Conservation (phyloP, 306 rosid genomes). For the Pterocarpus santalinus region DNA sequence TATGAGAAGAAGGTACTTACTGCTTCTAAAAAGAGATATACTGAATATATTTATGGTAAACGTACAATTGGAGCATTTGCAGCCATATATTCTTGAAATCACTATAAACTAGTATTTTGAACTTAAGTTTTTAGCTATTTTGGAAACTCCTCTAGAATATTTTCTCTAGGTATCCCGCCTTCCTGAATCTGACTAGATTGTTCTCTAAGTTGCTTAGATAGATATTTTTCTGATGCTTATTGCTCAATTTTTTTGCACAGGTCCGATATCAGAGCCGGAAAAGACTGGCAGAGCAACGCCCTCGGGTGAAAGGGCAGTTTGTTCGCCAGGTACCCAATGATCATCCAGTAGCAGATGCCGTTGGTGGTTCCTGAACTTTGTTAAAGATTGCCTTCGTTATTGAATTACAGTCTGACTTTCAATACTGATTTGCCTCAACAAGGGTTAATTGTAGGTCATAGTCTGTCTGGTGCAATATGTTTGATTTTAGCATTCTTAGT, state of each 20-base stretch:
- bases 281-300: constrained; percentile 80
- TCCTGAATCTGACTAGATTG: constrained; percentile 9
- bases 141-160: constrained; percentile 4
- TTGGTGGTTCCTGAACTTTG: constrained; percentile 53
- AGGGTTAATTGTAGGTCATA: constrained; percentile 40
- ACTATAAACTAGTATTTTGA: constrained; percentile 16
- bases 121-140: constrained; percentile 7
- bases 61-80: not conserved
- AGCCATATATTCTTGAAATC: constrained; percentile 26
- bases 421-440: constrained; percentile 15
- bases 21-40: constrained; percentile 6
- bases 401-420: constrained; percentile 40
- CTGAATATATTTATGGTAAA: constrained; percentile 9
- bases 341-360: constrained; percentile 43
- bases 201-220: constrained; percentile 8
- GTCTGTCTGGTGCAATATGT: constrained; percentile 45
- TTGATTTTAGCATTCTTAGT: constrained; percentile 34
- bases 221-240: constrained; percentile 15
- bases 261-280: constrained; percentile 83
- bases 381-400: constrained; percentile 23
- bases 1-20: constrained; percentile 79
- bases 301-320: constrained; percentile 83
- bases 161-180: not conserved
- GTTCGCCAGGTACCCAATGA: constrained; percentile 65
- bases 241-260: constrained; percentile 49